Conservation (phyloP, 176 grass and related monocot species). For the Carex pumila region DNA sequence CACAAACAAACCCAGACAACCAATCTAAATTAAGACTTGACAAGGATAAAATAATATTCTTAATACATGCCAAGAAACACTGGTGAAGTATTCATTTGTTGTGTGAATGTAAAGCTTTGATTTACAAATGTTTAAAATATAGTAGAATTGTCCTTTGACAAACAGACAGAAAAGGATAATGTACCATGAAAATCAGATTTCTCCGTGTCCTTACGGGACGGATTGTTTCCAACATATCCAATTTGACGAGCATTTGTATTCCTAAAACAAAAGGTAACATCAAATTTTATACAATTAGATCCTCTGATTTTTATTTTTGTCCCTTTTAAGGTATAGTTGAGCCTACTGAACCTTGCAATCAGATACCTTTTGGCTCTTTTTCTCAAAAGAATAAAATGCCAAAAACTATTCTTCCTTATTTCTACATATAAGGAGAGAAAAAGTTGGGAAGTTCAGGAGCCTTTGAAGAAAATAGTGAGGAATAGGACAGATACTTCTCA, state of each 20-base stretch:
- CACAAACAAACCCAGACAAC: not conserved
- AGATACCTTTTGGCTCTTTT: not conserved
- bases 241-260: slow-evolving; percentile 63
- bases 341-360: not conserved
- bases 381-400: not conserved
- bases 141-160: not conserved
- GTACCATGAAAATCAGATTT: slow-evolving; percentile 13
- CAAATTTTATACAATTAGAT: not conserved
- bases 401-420: not conserved
- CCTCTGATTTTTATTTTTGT: not conserved
- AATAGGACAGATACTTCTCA: not conserved
- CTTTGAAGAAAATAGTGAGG: not conserved
- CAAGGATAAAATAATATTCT: not conserved
- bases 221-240: slow-evolving; percentile 52
- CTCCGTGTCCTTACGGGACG: slow-evolving; percentile 24
- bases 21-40: not conserved
- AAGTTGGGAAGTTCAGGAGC: not conserved
- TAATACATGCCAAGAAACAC: not conserved
- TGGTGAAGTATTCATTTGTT: not conserved
- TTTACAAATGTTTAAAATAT: not conserved
- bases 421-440: not conserved
- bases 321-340: not conserved
- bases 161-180: not conserved
- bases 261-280: slow-evolving; percentile 26
- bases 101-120: not conserved